These are phyloP conservation scores for Sporothrix dimorphospora DNA, from an alignment of 2,329 filamentous ascomycete species.

Conservation along the genomic window DNA sequence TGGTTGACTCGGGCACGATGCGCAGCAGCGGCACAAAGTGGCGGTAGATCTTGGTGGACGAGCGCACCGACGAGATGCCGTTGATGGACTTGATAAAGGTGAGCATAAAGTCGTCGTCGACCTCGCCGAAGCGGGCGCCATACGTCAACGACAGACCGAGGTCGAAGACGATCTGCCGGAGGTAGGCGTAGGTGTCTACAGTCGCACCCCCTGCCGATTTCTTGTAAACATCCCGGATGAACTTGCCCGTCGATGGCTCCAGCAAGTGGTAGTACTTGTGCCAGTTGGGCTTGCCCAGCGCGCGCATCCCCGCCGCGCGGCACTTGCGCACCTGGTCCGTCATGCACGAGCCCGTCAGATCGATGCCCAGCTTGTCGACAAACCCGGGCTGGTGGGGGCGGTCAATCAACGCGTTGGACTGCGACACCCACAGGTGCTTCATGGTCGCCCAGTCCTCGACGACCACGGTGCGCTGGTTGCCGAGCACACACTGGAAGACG, in stretches of 20 bases:
- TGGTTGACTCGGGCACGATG: constrained; percentile 16
- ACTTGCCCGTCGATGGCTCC: constrained; percentile 20
- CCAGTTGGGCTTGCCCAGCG: constrained; percentile 23
- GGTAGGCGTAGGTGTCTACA: constrained; percentile 22
- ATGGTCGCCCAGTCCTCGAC: constrained; percentile 23
- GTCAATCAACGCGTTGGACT: constrained; percentile 15
- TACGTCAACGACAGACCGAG: constrained; percentile 23
- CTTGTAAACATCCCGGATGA: constrained; percentile 11
- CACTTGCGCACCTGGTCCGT: constrained; percentile 24
- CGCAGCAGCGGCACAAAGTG: constrained; percentile 24
- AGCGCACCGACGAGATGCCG: constrained; percentile 24
- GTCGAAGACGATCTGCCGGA: constrained; percentile 21
- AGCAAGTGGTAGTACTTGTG: constrained; percentile 22
- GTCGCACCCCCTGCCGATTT: background rate
- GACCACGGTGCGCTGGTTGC: constrained; percentile 24
- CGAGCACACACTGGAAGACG: constrained; percentile 23
- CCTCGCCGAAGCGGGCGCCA: constrained; percentile 24
- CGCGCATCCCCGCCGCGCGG: constrained; percentile 21
- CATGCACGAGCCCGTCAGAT: constrained; percentile 23
- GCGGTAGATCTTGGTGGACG: constrained; percentile 21
- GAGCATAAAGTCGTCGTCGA: constrained; percentile 24
- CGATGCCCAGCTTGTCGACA: constrained; percentile 23
- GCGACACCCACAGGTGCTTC: constrained; percentile 24
- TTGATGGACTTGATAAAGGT: constrained; percentile 22
- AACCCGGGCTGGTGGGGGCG: constrained; percentile 24